These are phyloP conservation scores for Fusarium irregulare DNA, from an alignment of 2,329 filamentous ascomycete species.

Conservation along the genomic window DNA sequence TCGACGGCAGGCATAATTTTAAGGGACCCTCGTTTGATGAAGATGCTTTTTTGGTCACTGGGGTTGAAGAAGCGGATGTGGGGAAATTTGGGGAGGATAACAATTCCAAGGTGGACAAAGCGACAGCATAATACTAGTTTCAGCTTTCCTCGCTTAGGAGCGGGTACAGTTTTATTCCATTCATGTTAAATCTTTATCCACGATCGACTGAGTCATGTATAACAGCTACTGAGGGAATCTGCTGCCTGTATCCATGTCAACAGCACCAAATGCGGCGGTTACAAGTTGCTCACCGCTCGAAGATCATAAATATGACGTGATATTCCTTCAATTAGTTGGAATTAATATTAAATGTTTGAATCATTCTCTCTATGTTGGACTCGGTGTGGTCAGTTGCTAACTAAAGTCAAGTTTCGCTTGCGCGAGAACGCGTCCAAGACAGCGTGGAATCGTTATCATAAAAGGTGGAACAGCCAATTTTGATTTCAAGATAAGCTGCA, in stretches of 20 bases:
- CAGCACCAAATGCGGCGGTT: not conserved
- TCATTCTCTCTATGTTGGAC: not conserved
- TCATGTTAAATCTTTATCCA: rapidly evolving
- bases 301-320: too few species aligned
- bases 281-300: too few species aligned
- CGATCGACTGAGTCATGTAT: rapidly evolving
- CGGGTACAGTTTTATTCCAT: not conserved
- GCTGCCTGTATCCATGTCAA: not conserved
- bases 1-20: constrained; percentile 59
- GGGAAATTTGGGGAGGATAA: not conserved
- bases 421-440: too few species aligned
- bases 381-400: too few species aligned
- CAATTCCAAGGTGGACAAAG: not conserved
- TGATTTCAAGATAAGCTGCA: not conserved
- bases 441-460: not conserved
- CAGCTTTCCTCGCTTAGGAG: not conserved
- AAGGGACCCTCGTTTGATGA: constrained; percentile 19
- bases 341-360: rapidly evolving
- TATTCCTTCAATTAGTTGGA: too few species aligned
- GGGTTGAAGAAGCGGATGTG: not conserved
- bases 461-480: not conserved
- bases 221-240: not conserved
- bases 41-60: not conserved
- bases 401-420: not conserved
- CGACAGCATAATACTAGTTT: not conserved